Evolutionary conservation across 805 yeast species (phyloP), one percentile per base, ranked within the genome.

Genomic region (Metschnikowia orientalis): DNA sequence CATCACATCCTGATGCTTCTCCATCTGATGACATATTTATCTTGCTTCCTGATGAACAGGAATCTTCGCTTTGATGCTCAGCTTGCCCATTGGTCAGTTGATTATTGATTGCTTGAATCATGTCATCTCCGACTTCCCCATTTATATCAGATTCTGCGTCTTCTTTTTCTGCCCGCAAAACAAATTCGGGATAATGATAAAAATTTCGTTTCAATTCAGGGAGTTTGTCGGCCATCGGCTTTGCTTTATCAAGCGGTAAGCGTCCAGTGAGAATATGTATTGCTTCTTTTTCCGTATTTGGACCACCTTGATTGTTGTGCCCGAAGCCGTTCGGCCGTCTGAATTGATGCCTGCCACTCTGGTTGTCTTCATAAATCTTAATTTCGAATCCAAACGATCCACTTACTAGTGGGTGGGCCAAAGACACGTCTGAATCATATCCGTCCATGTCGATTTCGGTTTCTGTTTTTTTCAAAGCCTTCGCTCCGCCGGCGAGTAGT

Each of bases 341-440:
- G 18, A n/a, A 11, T 10, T 31, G 11, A n/a, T 17, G 26, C 23
- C 11, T 11, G 2, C 13, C 33, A 13, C 23, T 18, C 15, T 12
- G 14, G 8, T 26, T 21, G 19, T 56, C 54, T 33, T 62, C 67
- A 44, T 57, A 59, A 13, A 62, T 23, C 42, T 69, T 73, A 18
- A 76, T 58, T 5, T 59, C 57, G 43, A 77, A 77, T 0, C 71
- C 77, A 46, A 60, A 62, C 29, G 69, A 65, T 3, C 72, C 76
- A 13, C 73, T 61, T 5, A 71, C 51, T 30, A 66, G 66, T 0
- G 80, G 79, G 38, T 71, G 67, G 1, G 80, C 78, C 15, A 72
- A 44, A 0, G 80, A 74, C 3, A 71, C 53, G 41, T 67, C 74
- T 0, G 77, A 68, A 17, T 61, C 66, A 41, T 60, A 63, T 2